phyloP scores from a whole-genome alignment of 2,329 filamentous ascomycete species.

The Fusarium anthophilum region DNA sequence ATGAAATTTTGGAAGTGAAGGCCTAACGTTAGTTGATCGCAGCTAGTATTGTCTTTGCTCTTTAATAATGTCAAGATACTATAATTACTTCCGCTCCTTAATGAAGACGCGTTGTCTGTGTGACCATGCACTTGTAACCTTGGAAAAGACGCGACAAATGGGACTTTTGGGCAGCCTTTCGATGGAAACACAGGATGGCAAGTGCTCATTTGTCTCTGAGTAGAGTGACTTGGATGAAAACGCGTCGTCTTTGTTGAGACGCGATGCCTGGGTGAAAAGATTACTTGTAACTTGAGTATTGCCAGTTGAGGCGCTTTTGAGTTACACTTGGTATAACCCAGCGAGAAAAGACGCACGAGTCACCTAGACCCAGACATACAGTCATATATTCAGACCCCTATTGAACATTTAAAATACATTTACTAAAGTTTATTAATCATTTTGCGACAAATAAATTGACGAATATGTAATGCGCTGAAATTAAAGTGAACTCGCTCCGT shows the following conservation, averaged over 20 bases:
- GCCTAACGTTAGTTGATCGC: not conserved
- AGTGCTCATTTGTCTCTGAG: fast-evolving
- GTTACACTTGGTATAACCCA: fast-evolving
- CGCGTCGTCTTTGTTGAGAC: too few relatives aligned
- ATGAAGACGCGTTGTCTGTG: not conserved
- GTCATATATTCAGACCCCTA: too few relatives aligned
- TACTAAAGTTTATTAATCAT: not conserved
- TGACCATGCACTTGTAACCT: not conserved
- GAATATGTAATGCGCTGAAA: not conserved
- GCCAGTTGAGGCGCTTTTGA: not conserved
- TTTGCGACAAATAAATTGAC: not conserved
- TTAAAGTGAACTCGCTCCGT: fast-evolving
- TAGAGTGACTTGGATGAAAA: too few relatives aligned
- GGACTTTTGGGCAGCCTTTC: fast-evolving
- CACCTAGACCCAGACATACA: not conserved
- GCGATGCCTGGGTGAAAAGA: fast-evolving
- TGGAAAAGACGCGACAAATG: too few relatives aligned
- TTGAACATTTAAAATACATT: fast-evolving
- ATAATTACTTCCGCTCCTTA: not conserved
- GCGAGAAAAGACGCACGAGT: not conserved
- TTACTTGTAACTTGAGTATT: fast-evolving
- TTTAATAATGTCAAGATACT: not conserved
- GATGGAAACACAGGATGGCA: fast-evolving
- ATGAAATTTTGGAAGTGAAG: not conserved
- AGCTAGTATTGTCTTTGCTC: not conserved